A percentile compares a stretch with the other conserved stretches of the same genome.
phyloP scores from a whole-genome alignment of 192 early-diverging fungal genomes.

The Podila verticillata region DNA sequence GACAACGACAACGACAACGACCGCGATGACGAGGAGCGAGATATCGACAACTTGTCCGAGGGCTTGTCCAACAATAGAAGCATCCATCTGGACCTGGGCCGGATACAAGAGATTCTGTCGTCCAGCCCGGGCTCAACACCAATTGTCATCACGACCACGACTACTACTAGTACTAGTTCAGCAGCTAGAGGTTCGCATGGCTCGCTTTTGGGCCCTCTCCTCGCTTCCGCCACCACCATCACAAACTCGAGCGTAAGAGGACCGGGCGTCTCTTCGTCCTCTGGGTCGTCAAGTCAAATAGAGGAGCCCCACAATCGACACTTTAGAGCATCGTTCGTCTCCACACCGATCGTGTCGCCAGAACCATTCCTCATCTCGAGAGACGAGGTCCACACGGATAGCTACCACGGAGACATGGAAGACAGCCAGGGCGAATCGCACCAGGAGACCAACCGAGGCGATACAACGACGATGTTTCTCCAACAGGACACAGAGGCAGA shows the following conservation, averaged over 20 bases:
- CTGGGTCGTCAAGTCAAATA: no score
- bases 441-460: not conserved
- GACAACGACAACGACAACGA: slow-evolving; percentile 40
- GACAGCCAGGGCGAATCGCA: slow-evolving; percentile 6
- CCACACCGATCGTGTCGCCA: no score
- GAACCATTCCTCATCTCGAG: not conserved
- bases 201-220: no score
- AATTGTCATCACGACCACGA: not conserved
- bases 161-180: no score
- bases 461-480: not conserved
- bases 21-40: slow-evolving; percentile 20
- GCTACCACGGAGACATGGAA: slow-evolving; percentile 13
- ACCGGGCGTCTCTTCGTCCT: no score
- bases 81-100: slow-evolving; percentile 13
- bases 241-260: no score
- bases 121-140: slow-evolving; percentile 38
- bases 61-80: slow-evolving; percentile 7
- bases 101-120: slow-evolving; percentile 28
- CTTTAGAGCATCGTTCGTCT: no score
- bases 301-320: no score
- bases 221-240: no score
- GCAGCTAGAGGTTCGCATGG: no score
- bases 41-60: slow-evolving; percentile 30
- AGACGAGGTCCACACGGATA: not conserved
- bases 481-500: slow-evolving; percentile 3